These are phyloP conservation scores for Acidiella bohemica DNA, from an alignment of 495 filamentous ascomycete species.

Conservation along the genomic window DNA sequence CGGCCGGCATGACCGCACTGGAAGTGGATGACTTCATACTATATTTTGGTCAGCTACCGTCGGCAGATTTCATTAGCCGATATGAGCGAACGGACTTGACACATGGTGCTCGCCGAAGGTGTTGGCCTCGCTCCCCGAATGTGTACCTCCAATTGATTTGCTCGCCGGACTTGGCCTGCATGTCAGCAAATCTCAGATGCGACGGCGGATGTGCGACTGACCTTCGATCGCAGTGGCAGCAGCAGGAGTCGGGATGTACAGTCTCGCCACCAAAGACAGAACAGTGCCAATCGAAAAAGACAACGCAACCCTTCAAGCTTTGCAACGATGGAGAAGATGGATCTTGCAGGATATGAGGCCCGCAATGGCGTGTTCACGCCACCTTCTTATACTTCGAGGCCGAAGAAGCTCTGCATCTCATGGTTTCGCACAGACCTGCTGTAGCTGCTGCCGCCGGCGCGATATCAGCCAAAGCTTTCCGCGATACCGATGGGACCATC, in stretches of 20 bases:
- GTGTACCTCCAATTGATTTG: no score
- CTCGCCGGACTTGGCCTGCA: no score
- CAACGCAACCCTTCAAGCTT: constrained; percentile 8
- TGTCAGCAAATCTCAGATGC: no score
- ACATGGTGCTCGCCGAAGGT: constrained; percentile 6
- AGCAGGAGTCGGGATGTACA: not conserved
- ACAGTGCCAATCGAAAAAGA: constrained; percentile 8
- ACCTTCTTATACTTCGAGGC: constrained; percentile 1
- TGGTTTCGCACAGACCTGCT: constrained; percentile 8
- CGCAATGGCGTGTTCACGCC: not conserved
- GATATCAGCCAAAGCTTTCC: no score
- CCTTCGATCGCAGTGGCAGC: no score
- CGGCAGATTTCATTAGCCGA: not conserved
- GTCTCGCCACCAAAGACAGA: constrained; percentile 10
- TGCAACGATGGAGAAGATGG: no score
- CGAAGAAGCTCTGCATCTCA: no score
- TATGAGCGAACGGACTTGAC: constrained; percentile 6
- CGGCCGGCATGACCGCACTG: constrained; percentile 42
- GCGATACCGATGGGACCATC: no score
- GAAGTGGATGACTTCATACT: constrained; percentile 51
- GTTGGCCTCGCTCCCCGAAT: not conserved
- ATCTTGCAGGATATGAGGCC: not conserved
- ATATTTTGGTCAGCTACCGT: constrained; percentile 10
- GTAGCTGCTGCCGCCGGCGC: constrained; percentile 15
- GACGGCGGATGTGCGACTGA: no score